phyloP scores from a whole-genome alignment of 129 eudicot genomes.

The Gnaphalium uliginosum region DNA sequence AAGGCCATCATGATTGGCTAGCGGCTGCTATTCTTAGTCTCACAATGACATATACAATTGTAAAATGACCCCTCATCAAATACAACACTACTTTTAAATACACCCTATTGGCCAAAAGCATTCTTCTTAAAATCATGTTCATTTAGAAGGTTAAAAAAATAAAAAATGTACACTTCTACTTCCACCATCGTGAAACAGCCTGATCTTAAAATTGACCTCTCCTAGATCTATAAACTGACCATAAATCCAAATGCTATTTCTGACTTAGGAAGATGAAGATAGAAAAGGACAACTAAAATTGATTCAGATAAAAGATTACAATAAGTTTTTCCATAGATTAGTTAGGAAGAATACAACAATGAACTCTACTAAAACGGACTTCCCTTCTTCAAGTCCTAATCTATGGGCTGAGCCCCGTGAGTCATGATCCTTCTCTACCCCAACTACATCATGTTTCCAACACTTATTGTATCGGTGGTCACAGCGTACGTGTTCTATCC shows the following conservation, averaged over 20 bases:
- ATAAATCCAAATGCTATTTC: no score
- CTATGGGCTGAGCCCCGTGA: neutral
- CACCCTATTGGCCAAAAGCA: neutral
- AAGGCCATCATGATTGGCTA: no score
- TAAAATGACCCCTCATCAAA: neutral
- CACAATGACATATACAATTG: neutral
- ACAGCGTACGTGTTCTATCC: neutral
- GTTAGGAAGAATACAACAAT: neutral
- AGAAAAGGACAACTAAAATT: no score
- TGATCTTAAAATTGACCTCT: no score
- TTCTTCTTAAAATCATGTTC: neutral
- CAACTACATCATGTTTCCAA: neutral
- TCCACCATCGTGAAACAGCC: no score
- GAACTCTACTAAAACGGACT: neutral
- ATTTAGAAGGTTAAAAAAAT: neutral
- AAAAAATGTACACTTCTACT: no score
- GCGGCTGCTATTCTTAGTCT: neutral
- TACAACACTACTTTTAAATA: neutral
- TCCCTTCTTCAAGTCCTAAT: slow-evolving; percentile 16
- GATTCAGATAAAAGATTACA: neutral
- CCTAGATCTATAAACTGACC: no score
- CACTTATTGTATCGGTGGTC: neutral
- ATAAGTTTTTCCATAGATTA: neutral
- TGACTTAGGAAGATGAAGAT: no score
- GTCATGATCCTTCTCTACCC: neutral